Base-by-base conservation (phyloP, 1,139 yeast genomes). In the Blastobotrys proliferans region DNA sequence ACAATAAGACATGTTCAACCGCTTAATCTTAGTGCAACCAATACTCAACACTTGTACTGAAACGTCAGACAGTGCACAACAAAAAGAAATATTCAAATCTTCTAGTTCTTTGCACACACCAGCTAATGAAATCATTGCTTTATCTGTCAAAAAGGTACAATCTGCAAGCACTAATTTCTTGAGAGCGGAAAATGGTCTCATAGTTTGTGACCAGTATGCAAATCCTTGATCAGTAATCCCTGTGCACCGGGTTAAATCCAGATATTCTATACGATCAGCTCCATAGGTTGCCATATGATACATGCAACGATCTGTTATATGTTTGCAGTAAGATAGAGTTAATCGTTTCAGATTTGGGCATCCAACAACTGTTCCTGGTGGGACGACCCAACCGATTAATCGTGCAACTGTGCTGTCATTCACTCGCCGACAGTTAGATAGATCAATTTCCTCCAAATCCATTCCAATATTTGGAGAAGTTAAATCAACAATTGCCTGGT, bases 401-500 rank as follows among this genome's bases (percentile, higher is more conserved):
- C 88, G 67, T 51, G 81, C 82, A 31, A 83, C 63, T 1, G 83
- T 87, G 51, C 76, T 79, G 58, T 83, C 92, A 41, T 81, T 69
- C 2, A 83, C 87, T 53, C 80, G 81, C 27, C 88, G 68, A 56
- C 92, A 83, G 59, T 83, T 83, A 4, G 85, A 74, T 36, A 83
- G 64, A 57, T 83, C 87, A 21, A 83, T 67, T 46, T 75, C 80
- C 47, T 73, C 76, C 35, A 83, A 62, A 49, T 71, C 65, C 38
- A 71, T 68, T 1, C 88, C 88, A 30, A 81, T 78, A 49, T 76
- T 73, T 0, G 83, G 82, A 2, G 76, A 80, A 1, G 86, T 74
- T 39, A 83, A 62, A 58, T 83, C 92, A 85, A 83, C 80, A 19
- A 83, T 79, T 3, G 90, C 84, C 85, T 81, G 78, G 2, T 87